These are phyloP conservation scores for Umbelopsis ramanniana DNA, from an alignment of 192 early-diverging fungal species.

Conservation along the genomic window DNA sequence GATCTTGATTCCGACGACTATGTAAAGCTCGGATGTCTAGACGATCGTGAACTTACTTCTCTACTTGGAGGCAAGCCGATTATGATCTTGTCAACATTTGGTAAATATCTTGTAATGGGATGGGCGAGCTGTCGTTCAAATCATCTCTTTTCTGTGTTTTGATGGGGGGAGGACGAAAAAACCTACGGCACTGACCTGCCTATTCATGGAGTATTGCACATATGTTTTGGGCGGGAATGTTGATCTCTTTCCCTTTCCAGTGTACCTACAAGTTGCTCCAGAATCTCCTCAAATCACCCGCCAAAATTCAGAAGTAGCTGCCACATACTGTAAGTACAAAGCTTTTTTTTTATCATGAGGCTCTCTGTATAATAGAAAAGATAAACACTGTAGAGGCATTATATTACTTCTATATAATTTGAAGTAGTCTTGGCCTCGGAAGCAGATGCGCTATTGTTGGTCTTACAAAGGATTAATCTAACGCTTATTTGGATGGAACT, in stretches of 20 bases:
- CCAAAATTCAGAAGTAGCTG: conserved; percentile 34
- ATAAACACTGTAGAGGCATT: too few species aligned
- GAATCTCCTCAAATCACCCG: conserved; percentile 32
- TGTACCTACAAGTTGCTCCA: conserved; percentile 33
- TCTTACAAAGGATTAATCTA: conserved; percentile 22
- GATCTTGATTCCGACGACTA: conserved; percentile 24
- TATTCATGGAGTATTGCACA: not conserved
- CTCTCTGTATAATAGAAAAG: not conserved
- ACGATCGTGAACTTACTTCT: conserved; percentile 33
- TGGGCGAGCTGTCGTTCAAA: conserved; percentile 7
- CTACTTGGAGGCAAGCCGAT: conserved; percentile 22
- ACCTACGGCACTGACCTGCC: not conserved
- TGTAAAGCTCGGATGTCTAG: conserved; percentile 26
- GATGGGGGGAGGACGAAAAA: conserved; percentile 1
- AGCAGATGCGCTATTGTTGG: conserved; percentile 17
- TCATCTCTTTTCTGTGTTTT: not conserved
- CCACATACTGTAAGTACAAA: conserved; percentile 32
- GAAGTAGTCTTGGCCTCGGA: not conserved
- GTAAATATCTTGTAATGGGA: conserved; percentile 24
- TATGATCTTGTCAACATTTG: conserved; percentile 40
- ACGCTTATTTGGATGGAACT: not conserved
- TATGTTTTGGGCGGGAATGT: conserved; percentile 8
- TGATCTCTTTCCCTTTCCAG: conserved; percentile 19
- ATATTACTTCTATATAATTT: not conserved
- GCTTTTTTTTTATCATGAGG: not conserved